phyloP scores from a whole-genome alignment of 1,284 basidiomycete genomes.

The Ceraceosorus bombacis region DNA sequence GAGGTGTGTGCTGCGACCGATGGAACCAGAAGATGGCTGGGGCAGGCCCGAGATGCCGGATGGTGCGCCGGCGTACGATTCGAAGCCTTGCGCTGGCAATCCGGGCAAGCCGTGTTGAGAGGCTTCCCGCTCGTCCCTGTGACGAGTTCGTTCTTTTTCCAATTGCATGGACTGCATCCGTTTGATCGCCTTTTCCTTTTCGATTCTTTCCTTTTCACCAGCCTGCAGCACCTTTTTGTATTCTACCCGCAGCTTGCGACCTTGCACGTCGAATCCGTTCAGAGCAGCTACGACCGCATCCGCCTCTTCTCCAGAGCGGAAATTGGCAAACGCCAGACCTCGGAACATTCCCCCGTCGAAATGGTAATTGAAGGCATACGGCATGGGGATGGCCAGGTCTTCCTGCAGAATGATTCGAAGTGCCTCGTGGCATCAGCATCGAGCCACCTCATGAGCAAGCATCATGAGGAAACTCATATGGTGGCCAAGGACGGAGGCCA shows the following conservation, averaged over 20 bases:
- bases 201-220: constrained; percentile 97
- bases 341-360: constrained; percentile 67
- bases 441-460: constrained; percentile 43
- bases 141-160: constrained; percentile 31
- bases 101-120: no score
- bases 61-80: no score
- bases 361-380: constrained; percentile 87
- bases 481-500: no score
- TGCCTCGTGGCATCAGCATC: constrained; percentile 9
- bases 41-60: no score
- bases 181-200: constrained; percentile 95
- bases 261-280: constrained; percentile 83
- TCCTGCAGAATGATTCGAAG: constrained; percentile 54
- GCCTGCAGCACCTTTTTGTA: constrained; percentile 99
- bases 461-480: no score
- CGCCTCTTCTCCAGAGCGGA: constrained; percentile 80
- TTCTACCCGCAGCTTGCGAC: constrained; percentile 95
- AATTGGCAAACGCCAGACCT: constrained; percentile 97
- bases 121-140: constrained; percentile 1
- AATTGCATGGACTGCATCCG: constrained; percentile 64
- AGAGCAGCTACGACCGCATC: constrained; percentile 90
- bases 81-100: no score
- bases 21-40: no score
- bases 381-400: constrained; percentile 85
- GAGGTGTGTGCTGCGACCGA: no score